Percentiles rank a stretch among this genome's conserved stretches.
Conservation (phyloP, 305 asterid genomes). For the Caryopteris hybrid region DNA sequence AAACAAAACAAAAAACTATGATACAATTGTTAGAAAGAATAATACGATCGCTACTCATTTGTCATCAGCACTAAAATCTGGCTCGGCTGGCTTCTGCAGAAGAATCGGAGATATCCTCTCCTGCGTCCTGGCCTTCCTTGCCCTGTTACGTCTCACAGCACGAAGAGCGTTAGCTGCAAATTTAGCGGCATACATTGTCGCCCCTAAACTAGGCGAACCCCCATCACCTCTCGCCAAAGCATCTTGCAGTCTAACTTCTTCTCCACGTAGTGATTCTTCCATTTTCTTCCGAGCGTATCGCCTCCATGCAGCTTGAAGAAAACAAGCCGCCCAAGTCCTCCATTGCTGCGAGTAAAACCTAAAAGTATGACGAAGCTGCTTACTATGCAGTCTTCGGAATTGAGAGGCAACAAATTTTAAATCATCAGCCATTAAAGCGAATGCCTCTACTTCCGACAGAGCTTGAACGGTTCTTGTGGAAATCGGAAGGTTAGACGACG, state of each 20-base stretch:
- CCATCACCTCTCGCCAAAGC: slow-evolving; percentile 39
- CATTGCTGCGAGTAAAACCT: slow-evolving; percentile 45
- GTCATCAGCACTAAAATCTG: slow-evolving; percentile 40
- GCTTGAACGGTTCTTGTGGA: slow-evolving; percentile 47
- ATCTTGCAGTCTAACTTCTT: slow-evolving; percentile 39
- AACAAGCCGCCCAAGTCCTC: slow-evolving; percentile 56
- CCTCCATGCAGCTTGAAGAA: slow-evolving; percentile 42
- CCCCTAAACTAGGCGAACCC: slow-evolving; percentile 38
- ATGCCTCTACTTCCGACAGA: slow-evolving; percentile 46
- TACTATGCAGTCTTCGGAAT: slow-evolving; percentile 41
- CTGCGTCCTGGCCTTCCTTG: slow-evolving; percentile 28
- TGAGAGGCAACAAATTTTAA: slow-evolving; percentile 43
- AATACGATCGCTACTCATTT: slow-evolving; percentile 1
- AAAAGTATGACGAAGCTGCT: slow-evolving; percentile 37
- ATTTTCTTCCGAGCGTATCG: slow-evolving; percentile 35
- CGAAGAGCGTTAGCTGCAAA: slow-evolving; percentile 46
- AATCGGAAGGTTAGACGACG: slow-evolving; percentile 38
- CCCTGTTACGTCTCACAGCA: slow-evolving; percentile 29
- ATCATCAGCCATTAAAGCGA: slow-evolving; percentile 43
- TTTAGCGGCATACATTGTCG: slow-evolving; percentile 44
- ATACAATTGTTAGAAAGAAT: slow-evolving; percentile 17
- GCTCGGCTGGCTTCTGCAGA: slow-evolving; percentile 54
- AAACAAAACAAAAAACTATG: slow-evolving; percentile 4
- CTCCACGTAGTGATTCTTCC: slow-evolving; percentile 34
- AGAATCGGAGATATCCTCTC: slow-evolving; percentile 41